Percentiles rank a stretch among this genome's conserved stretches.
Conservation (phyloP, 2,329 filamentous ascomycete species). For the Aspergillaceae sp. region DNA sequence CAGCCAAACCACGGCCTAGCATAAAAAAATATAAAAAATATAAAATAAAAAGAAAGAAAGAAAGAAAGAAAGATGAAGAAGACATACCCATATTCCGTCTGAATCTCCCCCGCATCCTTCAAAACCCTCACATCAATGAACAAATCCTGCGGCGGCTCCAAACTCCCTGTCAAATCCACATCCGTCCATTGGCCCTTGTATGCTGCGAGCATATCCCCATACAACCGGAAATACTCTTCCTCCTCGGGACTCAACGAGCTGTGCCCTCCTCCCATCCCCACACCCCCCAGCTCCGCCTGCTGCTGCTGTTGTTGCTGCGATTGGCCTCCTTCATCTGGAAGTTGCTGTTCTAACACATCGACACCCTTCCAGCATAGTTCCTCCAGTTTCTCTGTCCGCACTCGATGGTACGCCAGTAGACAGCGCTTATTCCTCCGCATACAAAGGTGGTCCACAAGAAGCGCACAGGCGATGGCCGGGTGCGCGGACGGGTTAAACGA, state of each 20-base stretch:
- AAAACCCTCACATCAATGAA: constrained; percentile 95
- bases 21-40: too few species aligned
- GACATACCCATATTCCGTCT: constrained; percentile 93
- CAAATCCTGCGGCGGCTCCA: constrained; percentile 88
- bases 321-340: constrained; percentile 46
- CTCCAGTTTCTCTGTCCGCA: constrained; percentile 82
- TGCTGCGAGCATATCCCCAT: constrained; percentile 82
- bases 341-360: constrained; percentile 64
- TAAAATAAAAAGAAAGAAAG: not conserved
- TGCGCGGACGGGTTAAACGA: constrained; percentile 78
- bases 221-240: constrained; percentile 89
- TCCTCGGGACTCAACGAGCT: constrained; percentile 90
- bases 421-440: constrained; percentile 97
- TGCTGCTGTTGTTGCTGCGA: constrained; percentile 20
- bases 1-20: too few species aligned
- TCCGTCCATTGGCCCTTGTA: constrained; percentile 99
- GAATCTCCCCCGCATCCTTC: constrained; percentile 95
- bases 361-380: constrained; percentile 86
- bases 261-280: constrained; percentile 24
- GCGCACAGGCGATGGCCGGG: constrained; percentile 73
- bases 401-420: constrained; percentile 85
- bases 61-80: not conserved
- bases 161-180: constrained; percentile 84
- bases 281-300: constrained; percentile 20
- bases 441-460: constrained; percentile 87